Evolutionary conservation across 805 yeast species (phyloP).

Genomic region (Teunomyces aglyptinius): DNA sequence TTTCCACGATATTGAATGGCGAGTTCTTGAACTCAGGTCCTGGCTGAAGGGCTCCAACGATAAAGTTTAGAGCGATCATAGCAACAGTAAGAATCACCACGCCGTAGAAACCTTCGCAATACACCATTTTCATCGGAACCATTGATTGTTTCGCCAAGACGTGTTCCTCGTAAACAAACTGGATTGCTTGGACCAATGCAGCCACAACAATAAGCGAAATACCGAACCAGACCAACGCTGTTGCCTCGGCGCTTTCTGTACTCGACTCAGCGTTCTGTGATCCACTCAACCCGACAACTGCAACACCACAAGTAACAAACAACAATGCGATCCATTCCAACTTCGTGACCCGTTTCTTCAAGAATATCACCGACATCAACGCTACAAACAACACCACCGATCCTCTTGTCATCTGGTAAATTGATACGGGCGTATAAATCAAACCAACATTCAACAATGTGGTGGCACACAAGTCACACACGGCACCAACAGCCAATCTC

Average conservation of each 20-base stretch:
- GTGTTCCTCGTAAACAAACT: conserved; percentile 76
- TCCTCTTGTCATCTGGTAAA: conserved; percentile 86
- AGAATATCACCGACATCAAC: conserved; percentile 59
- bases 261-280: conserved; percentile 27
- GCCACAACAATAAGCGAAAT: conserved; percentile 57
- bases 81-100: conserved; percentile 40
- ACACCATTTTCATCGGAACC: conserved; percentile 64
- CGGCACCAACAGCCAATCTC: conserved; percentile 55
- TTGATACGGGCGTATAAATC: conserved; percentile 70
- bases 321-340: conserved; percentile 67
- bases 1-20: conserved; percentile 53
- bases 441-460: conserved; percentile 76
- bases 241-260: conserved; percentile 11
- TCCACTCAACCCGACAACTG: conserved; percentile 72
- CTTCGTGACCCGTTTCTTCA: conserved; percentile 52
- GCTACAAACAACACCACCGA: conserved; percentile 76
- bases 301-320: conserved; percentile 68
- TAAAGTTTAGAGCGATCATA: conserved; percentile 44
- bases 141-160: conserved; percentile 52
- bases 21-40: conserved; percentile 42
- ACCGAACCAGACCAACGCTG: conserved; percentile 48
- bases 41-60: conserved; percentile 33
- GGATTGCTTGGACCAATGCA: conserved; percentile 68
- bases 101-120: conserved; percentile 74
- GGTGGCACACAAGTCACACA: conserved; percentile 71